Base-by-base conservation (phyloP, 345 rosid genomes). In the Trapa bicornis region DNA sequence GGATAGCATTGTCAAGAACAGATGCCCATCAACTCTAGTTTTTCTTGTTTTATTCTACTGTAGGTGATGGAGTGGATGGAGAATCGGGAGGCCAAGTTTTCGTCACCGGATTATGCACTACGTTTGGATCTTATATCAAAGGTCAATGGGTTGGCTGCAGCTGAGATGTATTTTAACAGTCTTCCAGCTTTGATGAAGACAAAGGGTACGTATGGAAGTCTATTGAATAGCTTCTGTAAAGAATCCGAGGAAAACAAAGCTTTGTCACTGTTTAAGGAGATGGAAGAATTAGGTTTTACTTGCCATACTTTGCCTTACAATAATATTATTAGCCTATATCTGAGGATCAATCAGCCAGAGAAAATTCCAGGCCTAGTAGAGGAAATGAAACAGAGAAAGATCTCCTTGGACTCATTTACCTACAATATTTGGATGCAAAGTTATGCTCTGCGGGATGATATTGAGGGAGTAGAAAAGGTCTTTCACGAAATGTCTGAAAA, bases 61-160 rank as follows among this genome's bases (percentile, higher is more conserved):
- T 67, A 91, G 98, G 72, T 87, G 42, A 73, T 85, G 79, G 85
- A 84, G 53, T 89, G 96, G 97, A 88, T 92, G 97, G 88, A 83
- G 84, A 85, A 54, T 75, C 80, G 82, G 72, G 80, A 84, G 62
- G 72, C 88, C 38, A 66, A 64, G 2, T 73, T 84, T 35, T 73
- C 82, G 9, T 38, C 54, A 1, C 47, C 72, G 0, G 92, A 92
- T 42, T 64, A 75, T 63, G 96, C 87, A 1, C 16, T 81, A 0
- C 80, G 75, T 42, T 41, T 89, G 67, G 92, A 87, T 79, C 92
- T 87, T 63, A 66, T 81, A 10, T 87, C 89, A 17, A 87, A 80
- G 72, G 74, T 75, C 36, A 76, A 83, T 71, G 96, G 91, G 64
- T 22, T 85, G 62, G 74, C 70, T 48, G 92, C 79, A 0, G 89